phyloP scores from a whole-genome alignment of 805 yeast species.

The Tetrapisispora taiwanensis region DNA sequence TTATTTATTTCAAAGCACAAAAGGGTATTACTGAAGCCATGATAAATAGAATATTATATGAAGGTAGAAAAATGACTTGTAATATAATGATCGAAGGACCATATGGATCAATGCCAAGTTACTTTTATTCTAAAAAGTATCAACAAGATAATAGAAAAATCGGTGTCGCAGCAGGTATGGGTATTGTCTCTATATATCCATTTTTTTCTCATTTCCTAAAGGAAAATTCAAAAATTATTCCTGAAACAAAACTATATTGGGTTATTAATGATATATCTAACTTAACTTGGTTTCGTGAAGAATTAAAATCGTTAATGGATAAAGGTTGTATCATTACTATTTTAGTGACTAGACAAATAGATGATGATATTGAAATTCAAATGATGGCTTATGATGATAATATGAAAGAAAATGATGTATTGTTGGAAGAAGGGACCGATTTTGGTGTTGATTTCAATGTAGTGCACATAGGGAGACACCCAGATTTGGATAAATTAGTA shows the following conservation, averaged over 20 bases:
- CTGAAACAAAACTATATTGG: constrained; percentile 47
- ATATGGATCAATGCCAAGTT: constrained; percentile 36
- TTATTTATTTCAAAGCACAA: constrained; percentile 41
- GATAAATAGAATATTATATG: constrained; percentile 23
- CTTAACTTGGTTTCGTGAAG: constrained; percentile 39
- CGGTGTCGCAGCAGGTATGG: constrained; percentile 44
- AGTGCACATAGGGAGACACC: constrained; percentile 33
- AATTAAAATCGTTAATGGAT: constrained; percentile 29
- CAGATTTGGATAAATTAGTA: constrained; percentile 35
- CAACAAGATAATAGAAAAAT: constrained; percentile 31
- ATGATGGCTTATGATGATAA: background rate
- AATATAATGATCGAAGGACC: constrained; percentile 51
- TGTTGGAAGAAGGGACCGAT: background rate
- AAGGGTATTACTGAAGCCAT: constrained; percentile 47
- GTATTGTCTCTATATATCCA: constrained; percentile 42
- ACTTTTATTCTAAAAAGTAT: constrained; percentile 26
- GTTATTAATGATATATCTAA: constrained; percentile 43
- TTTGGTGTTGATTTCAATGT: constrained; percentile 8
- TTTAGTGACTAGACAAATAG: constrained; percentile 6
- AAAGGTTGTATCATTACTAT: constrained; percentile 21
- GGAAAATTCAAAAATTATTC: constrained; percentile 9
- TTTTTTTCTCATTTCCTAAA: constrained; percentile 29
- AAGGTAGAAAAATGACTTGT: constrained; percentile 25
- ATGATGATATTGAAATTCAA: constrained; percentile 6
- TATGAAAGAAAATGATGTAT: background rate